Conservation (phyloP, 371 early-diverging fungal genomes). For the Syncephalis plumigaleata region DNA sequence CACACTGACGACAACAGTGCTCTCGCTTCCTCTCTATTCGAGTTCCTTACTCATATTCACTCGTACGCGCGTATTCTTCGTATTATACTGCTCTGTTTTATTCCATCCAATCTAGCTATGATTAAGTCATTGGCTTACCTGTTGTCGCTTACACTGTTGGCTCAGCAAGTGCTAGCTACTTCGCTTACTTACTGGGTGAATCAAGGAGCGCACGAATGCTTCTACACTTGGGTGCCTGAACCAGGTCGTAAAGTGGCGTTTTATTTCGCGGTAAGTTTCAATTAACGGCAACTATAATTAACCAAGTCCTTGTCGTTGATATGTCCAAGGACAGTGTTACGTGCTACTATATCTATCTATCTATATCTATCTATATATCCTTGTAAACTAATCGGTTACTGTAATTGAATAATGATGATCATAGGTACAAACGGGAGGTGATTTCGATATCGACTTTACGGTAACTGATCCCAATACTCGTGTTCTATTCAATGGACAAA, state of each 20-base stretch:
- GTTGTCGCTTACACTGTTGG: no score
- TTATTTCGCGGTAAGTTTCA: slow-evolving; percentile 78
- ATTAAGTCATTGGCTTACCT: no score
- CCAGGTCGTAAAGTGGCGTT: slow-evolving; percentile 77
- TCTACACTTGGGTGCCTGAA: slow-evolving; percentile 44
- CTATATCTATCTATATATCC: not conserved
- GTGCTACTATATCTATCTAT: not conserved
- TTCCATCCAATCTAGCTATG: no score
- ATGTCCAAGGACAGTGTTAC: slow-evolving; percentile 1
- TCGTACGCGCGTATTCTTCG: no score
- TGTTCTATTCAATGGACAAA: slow-evolving; percentile 43
- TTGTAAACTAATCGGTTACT: not conserved
- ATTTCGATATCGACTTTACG: slow-evolving; percentile 80
- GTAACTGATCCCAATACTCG: slow-evolving; percentile 48
- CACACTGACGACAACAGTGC: no score
- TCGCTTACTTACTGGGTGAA: slow-evolving; percentile 74
- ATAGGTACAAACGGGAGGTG: slow-evolving; percentile 81
- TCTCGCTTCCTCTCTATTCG: no score
- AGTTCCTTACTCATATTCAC: no score
- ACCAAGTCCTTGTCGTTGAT: no score
- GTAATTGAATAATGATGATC: not conserved
- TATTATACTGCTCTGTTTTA: no score
- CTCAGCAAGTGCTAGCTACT: slow-evolving; percentile 18
- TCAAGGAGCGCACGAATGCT: slow-evolving; percentile 75
- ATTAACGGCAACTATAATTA: no score